Evolutionary conservation across 805 yeast species (phyloP).

Genomic region (Starmerella floricola): DNA sequence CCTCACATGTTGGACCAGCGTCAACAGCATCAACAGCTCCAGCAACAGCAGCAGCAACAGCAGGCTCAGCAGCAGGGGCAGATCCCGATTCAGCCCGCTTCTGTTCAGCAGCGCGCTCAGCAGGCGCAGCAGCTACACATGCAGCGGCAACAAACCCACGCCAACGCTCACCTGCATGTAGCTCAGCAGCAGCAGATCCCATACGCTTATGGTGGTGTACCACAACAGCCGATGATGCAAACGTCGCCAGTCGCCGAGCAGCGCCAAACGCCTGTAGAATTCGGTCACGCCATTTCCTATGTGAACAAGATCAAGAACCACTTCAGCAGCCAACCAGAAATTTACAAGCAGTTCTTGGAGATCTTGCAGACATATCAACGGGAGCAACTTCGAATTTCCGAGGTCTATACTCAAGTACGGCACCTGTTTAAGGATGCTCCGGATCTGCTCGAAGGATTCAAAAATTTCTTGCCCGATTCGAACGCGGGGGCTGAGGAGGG

Average conservation of each 20-base stretch:
- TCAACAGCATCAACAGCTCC: constrained; percentile 11
- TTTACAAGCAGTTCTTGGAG: constrained; percentile 87
- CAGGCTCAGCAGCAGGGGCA: constrained; percentile 15
- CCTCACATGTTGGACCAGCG: constrained; percentile 14
- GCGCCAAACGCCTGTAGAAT: constrained; percentile 64
- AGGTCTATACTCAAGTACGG: constrained; percentile 89
- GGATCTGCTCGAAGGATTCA: constrained; percentile 85
- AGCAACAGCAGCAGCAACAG: constrained; percentile 12
- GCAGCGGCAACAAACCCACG: constrained; percentile 21
- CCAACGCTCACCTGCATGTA: constrained; percentile 19
- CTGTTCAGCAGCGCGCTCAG: constrained; percentile 17
- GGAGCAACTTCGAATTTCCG: constrained; percentile 89
- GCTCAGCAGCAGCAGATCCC: constrained; percentile 18
- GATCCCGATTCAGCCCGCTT: constrained; percentile 7
- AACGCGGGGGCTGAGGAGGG: constrained; percentile 30
- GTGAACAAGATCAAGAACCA: constrained; percentile 93
- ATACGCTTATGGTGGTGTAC: constrained; percentile 1
- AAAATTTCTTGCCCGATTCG: constrained; percentile 85
- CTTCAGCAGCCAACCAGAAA: constrained; percentile 87
- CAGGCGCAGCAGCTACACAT: constrained; percentile 16
- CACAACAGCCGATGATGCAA: constrained; percentile 14
- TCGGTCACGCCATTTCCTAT: constrained; percentile 91
- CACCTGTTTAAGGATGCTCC: constrained; percentile 84
- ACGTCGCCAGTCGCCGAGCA: constrained; percentile 13
- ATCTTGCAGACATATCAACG: constrained; percentile 93